Conservation (phyloP, 1,284 basidiomycete species). For the Naganishia sp. region DNA sequence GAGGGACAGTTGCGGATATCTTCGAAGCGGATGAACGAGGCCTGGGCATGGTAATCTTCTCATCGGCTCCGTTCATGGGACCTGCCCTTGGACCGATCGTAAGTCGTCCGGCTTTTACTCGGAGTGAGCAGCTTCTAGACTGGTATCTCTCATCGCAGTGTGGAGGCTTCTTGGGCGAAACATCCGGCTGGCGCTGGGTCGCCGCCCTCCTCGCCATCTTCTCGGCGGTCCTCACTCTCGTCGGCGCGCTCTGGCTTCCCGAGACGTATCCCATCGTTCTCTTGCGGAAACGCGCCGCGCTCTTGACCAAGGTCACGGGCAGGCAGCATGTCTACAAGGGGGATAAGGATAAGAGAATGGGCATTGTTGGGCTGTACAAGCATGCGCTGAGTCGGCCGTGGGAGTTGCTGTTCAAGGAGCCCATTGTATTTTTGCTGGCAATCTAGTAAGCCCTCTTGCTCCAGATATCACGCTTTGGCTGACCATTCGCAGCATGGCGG, state of each 20-base stretch:
- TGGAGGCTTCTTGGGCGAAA: constrained; percentile 53
- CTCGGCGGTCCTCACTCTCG: constrained; percentile 47
- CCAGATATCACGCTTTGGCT: neutral
- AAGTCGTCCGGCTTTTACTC: constrained; percentile 21
- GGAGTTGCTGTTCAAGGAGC: constrained; percentile 55
- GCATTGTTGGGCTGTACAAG: constrained; percentile 47
- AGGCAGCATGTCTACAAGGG: constrained; percentile 54
- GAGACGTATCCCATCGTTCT: constrained; percentile 57
- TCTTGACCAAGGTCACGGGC: constrained; percentile 53
- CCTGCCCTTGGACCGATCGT: constrained; percentile 54
- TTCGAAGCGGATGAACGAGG: constrained; percentile 47
- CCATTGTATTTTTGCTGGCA: constrained; percentile 56
- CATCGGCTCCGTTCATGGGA: constrained; percentile 65
- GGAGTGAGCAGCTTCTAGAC: neutral
- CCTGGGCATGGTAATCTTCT: constrained; percentile 59
- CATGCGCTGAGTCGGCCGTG: constrained; percentile 55
- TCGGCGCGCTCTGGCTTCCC: constrained; percentile 44
- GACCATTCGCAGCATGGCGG: constrained; percentile 39
- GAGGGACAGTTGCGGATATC: constrained; percentile 42
- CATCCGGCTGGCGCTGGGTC: constrained; percentile 58
- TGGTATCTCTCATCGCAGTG: constrained; percentile 36
- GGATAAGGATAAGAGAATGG: constrained; percentile 50
- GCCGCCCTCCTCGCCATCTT: constrained; percentile 67
- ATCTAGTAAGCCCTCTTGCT: constrained; percentile 45
- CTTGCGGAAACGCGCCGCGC: constrained; percentile 50